phyloP scores from a whole-genome alignment of 2,329 filamentous ascomycete species.

The Penicillium janthinellum region DNA sequence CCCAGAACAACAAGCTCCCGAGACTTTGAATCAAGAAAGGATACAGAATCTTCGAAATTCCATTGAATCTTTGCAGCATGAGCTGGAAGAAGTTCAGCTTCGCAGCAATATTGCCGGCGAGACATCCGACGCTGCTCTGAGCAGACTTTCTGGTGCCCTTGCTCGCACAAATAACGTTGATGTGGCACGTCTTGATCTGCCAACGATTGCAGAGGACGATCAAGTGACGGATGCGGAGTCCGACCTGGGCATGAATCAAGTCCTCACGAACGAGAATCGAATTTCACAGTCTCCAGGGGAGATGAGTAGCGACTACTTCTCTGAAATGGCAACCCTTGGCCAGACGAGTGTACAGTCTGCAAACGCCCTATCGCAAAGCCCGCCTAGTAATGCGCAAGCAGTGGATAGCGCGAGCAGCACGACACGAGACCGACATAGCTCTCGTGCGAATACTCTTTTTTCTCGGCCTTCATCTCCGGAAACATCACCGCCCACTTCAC shows the following conservation, averaged over 20 bases:
- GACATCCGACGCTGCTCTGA: constrained; percentile 15
- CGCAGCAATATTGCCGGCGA: constrained; percentile 17
- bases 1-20: constrained; percentile 7
- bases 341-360: constrained; percentile 23
- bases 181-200: constrained; percentile 12
- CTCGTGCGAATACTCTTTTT: constrained; percentile 44
- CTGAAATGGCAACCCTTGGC: constrained; percentile 31
- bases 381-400: constrained; percentile 14
- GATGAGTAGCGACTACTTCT: constrained; percentile 37
- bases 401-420: background rate
- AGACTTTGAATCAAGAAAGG: constrained; percentile 25
- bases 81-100: constrained; percentile 27
- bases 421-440: constrained; percentile 29
- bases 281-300: constrained; percentile 44
- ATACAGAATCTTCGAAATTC: constrained; percentile 33
- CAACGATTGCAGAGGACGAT: constrained; percentile 15
- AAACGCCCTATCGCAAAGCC: constrained; percentile 16
- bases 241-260: constrained; percentile 17
- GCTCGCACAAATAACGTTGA: constrained; percentile 18
- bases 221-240: constrained; percentile 11
- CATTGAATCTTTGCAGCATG: constrained; percentile 35
- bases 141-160: constrained; percentile 20
- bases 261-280: constrained; percentile 37
- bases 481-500: constrained; percentile 45
- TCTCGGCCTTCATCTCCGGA: constrained; percentile 44